Base-by-base conservation (phyloP, 768 basidiomycete genomes). In the Kwoniella dejecticola region DNA sequence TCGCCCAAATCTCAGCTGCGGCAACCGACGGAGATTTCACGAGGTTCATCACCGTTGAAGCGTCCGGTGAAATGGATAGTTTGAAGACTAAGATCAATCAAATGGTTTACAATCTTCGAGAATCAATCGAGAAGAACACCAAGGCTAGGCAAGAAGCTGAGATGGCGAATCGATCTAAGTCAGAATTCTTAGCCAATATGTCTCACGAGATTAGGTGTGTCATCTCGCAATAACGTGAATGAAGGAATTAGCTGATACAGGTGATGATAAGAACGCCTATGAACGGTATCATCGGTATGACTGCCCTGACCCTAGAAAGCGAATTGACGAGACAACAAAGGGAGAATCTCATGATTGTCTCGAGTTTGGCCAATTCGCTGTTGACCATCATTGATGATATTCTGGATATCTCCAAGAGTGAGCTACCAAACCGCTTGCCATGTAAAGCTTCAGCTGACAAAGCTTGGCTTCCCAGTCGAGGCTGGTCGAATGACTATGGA, bases 241-340 rank as follows among this genome's bases (percentile, higher is more conserved):
- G 26, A 52, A 27, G 4, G 29, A 19, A 15, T 13, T 48, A 13
- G 38, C 57, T 44, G 47, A 58, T 23, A n/a, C 11, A 5, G 27
- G 6, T 38, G 4, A 26, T 10, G 26, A 17, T 15, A 57, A 92
- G 95, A 77, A 98, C 96, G 23, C 96, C 96, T 0, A 99, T 98
- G 95, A 99, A 98, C 76, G 95, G 96, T 74, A 99, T 99, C 79
- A 98, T 99, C 68, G 95, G 95, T n/a, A 93, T 99, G 93, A 99
- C 95, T 24, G 93, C 95, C 79, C 81, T 99, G 59, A 97, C 96
- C 10, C 86, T 99, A 21, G 96, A 99, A 74, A 92, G 89, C 44
- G 96, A 99, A 77, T 80, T 99, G 68, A 96, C 93, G 63, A 81
- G 95, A 66, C 89, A 90, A 38, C 96, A 98, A 79, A 83, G 95